Percentiles rank a stretch among this genome's conserved stretches.
Evolutionary conservation across 148 eudicot species (phyloP).

Genomic region (Agrostemma githago): DNA sequence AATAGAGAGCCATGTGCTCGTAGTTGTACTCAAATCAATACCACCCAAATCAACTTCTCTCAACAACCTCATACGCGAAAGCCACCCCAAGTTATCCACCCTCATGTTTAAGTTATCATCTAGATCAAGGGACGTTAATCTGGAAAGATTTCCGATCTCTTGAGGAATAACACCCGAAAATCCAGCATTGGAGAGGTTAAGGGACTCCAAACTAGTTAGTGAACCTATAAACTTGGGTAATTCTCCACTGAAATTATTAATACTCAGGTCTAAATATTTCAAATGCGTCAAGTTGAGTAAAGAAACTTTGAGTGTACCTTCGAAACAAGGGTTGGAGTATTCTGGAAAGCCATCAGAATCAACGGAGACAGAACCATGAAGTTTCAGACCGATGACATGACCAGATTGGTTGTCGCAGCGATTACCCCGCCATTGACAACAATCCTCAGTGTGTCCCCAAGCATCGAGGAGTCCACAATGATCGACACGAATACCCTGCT

Average conservation of each 20-base stretch:
- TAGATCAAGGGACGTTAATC: slow-evolving; percentile 15
- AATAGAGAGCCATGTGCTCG: not conserved
- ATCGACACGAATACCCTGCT: slow-evolving; percentile 10
- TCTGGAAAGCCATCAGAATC: not conserved
- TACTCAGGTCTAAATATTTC: slow-evolving; percentile 14
- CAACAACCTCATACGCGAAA: not conserved
- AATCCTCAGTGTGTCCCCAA: no score
- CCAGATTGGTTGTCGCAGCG: slow-evolving; percentile 18
- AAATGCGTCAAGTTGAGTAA: slow-evolving; percentile 14
- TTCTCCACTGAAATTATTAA: slow-evolving; percentile 4
- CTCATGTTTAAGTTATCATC: no score
- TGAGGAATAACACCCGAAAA: slow-evolving; percentile 8
- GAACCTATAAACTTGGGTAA: slow-evolving; percentile 17
- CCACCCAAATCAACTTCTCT: not conserved
- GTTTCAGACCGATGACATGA: slow-evolving; percentile 14
- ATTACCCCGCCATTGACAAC: no score
- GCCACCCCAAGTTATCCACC: not conserved
- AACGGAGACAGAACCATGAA: not conserved
- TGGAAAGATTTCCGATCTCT: slow-evolving; percentile 12
- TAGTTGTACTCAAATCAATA: not conserved
- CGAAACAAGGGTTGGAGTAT: not conserved
- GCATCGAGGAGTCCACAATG: no score
- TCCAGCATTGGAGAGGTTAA: slow-evolving; percentile 12
- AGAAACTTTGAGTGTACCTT: slow-evolving; percentile 9
- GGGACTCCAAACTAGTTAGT: slow-evolving; percentile 5